Conservation (phyloP, 2,329 filamentous ascomycete genomes). For the Ophiocordyceps australis region DNA sequence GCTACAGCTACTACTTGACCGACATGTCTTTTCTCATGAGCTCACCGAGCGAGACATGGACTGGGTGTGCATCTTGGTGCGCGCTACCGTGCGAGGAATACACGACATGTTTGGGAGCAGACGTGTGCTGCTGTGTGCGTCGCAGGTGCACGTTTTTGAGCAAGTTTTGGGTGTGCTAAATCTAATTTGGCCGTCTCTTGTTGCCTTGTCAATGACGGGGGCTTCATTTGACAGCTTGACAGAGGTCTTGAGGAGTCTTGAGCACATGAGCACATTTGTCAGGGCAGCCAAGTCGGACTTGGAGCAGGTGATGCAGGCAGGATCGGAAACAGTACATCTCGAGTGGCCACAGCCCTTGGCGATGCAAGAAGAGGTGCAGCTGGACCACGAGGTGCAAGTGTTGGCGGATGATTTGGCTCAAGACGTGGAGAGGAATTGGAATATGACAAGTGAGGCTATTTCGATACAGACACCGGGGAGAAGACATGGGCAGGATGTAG, state of each 20-base stretch:
- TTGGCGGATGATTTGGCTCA: too few relatives aligned
- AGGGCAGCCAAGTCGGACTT: slow-evolving; percentile 6
- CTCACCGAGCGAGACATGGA: slow-evolving; percentile 14
- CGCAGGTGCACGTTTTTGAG: slow-evolving; percentile 10
- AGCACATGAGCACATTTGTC: slow-evolving; percentile 5
- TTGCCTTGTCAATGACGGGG: slow-evolving; percentile 5
- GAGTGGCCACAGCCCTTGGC: too few relatives aligned
- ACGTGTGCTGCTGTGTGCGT: slow-evolving; percentile 5
- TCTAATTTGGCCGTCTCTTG: slow-evolving; percentile 12
- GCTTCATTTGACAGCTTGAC: slow-evolving; percentile 5
- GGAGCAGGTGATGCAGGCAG: slow-evolving; percentile 4
- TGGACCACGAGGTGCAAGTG: too few relatives aligned
- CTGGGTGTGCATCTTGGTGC: slow-evolving; percentile 14
- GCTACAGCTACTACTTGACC: slow-evolving; percentile 16
- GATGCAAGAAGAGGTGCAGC: too few relatives aligned
- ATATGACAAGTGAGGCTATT: slow-evolving; percentile 12
- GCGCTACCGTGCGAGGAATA: slow-evolving; percentile 11
- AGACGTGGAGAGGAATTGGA: slow-evolving; percentile 27
- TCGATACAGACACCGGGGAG: slow-evolving; percentile 19
- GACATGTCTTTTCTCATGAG: slow-evolving; percentile 16
- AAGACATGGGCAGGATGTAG: slow-evolving; percentile 9
- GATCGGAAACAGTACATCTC: slow-evolving; percentile 4
- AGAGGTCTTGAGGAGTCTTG: slow-evolving; percentile 5
- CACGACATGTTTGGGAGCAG: slow-evolving; percentile 6
- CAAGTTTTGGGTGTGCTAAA: slow-evolving; percentile 12